Evolutionary conservation across 805 yeast genomes (phyloP), one percentile per base, ranked within the genome.

Genomic region (Deakozyma indianensis): DNA sequence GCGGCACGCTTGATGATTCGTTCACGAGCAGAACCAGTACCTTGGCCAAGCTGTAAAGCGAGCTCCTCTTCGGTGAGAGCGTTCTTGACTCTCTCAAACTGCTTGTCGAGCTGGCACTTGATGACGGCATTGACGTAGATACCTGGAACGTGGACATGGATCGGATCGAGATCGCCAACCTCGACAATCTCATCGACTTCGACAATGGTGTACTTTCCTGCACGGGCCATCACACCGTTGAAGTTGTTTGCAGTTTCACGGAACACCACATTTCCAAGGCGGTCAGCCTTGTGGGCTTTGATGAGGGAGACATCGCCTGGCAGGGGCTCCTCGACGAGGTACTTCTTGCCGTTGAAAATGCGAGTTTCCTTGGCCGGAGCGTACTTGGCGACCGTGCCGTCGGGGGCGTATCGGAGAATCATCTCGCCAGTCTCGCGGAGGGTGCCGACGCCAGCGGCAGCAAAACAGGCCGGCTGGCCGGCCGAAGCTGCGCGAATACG

Each of bases 391-490:
- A 69, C 70, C 16, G 61, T 55, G 15, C 72, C 69, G 32, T 57
- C 48, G 14, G 44, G 46, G 41, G 59, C 62, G 54, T 69, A 70
- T 44, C 65, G 55, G 7, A 69, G 56, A 0, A 76, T 75, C 51
- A 71, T 54, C 47, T 67, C 64, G 22, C 77, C 76, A 44, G 67
- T 61, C 52, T 71, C 71, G 16, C 71, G 59, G 71, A 73, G 69
- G n/a, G 75, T 71, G 25, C 66, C 67, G n/a, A 62, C 73, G 16
- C 75, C 77, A 1, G 77, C 67, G 1, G 74, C 67, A 5, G 74
- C 66, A 53, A 61, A 71, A 48, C 67, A 70, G 1, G 75, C 75
- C 1, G 75, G 75, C 16, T 69, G 59, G 7, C 75, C 75, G 2
- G 74, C 63, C 7, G 65, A 72, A 9, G 69, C 75, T 14, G 76